phyloP scores from a whole-genome alignment of 2,329 filamentous ascomycete species.

The Beauveria sp. region DNA sequence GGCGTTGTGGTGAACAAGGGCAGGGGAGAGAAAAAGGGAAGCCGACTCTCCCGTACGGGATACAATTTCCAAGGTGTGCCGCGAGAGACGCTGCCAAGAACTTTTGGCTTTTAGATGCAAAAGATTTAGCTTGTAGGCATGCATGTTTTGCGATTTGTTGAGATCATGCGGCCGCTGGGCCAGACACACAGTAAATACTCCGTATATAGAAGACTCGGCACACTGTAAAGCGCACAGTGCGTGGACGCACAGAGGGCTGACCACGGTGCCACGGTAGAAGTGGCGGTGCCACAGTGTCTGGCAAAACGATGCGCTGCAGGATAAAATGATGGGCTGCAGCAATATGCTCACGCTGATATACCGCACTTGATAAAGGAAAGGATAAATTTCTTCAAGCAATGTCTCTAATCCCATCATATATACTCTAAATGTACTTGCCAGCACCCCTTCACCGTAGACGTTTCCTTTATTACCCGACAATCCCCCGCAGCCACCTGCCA shows the following conservation, averaged over 20 bases:
- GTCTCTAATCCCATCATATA: too few relatives aligned
- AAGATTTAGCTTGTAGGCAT: background rate
- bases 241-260: background rate
- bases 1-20: background rate
- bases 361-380: background rate
- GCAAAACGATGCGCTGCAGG: background rate
- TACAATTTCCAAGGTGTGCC: background rate
- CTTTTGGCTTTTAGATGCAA: background rate
- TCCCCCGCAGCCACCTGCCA: conserved; percentile 10
- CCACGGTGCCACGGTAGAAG: background rate
- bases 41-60: background rate
- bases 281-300: background rate
- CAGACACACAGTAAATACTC: too few relatives aligned
- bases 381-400: too few relatives aligned
- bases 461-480: conserved; percentile 5
- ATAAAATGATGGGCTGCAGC: background rate
- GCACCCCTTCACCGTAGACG: background rate
- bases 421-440: background rate
- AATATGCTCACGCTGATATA: background rate
- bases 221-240: background rate
- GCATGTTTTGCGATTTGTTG: background rate
- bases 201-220: too few relatives aligned
- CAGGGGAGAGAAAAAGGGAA: background rate
- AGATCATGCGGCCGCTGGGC: background rate
- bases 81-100: background rate